Percentiles rank a stretch among this genome's conserved stretches.
These are phyloP conservation scores for Coccomyxa sp. DNA, from an alignment of 139 green algal species.

Conservation along the genomic window DNA sequence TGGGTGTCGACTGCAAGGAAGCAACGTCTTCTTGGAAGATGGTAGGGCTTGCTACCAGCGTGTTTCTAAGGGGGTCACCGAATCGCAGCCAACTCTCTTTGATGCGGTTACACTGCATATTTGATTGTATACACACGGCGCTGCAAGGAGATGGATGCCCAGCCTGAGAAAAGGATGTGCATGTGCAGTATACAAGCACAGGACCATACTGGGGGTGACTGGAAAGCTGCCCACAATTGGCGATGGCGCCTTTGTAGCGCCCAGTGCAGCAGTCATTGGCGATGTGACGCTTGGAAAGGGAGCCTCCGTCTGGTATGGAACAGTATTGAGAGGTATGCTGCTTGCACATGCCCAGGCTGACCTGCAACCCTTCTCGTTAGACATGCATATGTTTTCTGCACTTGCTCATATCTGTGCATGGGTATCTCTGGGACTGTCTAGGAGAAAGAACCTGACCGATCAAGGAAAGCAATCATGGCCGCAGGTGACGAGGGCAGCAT, in stretches of 20 bases:
- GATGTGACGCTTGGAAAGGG: conserved; percentile 75
- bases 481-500: conserved; percentile 84
- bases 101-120: too few species aligned
- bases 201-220: conserved; percentile 62
- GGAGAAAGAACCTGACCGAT: too few species aligned
- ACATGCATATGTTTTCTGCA: neutral
- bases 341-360: neutral
- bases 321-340: conserved; percentile 73
- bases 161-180: neutral
- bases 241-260: conserved; percentile 77
- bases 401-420: too few species aligned
- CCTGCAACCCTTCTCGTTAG: neutral
- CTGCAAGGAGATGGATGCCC: neutral
- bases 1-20: conserved; percentile 81
- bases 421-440: too few species aligned
- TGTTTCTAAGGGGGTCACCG: too few species aligned
- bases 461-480: neutral
- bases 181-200: conserved; percentile 66
- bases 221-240: conserved; percentile 56
- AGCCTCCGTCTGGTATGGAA: conserved; percentile 91
- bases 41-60: conserved; percentile 45
- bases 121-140: too few species aligned
- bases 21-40: conserved; percentile 81
- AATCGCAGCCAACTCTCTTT: too few species aligned
- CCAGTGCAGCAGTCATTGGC: conserved; percentile 79